Percentiles rank a stretch among this genome's conserved stretches.
These are phyloP conservation scores for Anthracocystis walkeri DNA, from an alignment of 1,284 basidiomycete genomes.

Conservation along the genomic window DNA sequence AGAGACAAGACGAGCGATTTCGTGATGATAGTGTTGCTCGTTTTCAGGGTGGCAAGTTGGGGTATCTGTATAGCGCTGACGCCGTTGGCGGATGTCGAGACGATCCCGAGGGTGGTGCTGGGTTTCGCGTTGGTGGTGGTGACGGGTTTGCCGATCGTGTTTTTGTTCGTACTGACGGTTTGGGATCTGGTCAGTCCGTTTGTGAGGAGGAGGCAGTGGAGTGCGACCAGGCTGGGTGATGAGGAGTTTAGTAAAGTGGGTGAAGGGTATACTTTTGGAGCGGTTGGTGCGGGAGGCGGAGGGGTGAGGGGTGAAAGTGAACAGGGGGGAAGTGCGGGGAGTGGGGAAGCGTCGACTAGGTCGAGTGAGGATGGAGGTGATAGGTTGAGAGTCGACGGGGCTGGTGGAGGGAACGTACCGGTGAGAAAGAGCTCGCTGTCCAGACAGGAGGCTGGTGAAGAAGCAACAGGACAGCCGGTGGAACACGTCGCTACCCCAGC, in stretches of 20 bases:
- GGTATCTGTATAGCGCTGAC: slow-evolving; percentile 63
- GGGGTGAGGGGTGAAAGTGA: not conserved
- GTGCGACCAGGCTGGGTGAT: slow-evolving; percentile 34
- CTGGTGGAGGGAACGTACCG: slow-evolving; percentile 1
- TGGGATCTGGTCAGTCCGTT: slow-evolving; percentile 59
- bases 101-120: slow-evolving; percentile 66
- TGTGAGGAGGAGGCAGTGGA: slow-evolving; percentile 45
- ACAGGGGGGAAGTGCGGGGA: slow-evolving; percentile 11
- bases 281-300: slow-evolving; percentile 4
- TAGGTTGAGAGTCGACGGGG: not conserved
- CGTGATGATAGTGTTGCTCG: slow-evolving; percentile 61
- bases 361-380: slow-evolving; percentile 15
- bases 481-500: slow-evolving; percentile 10
- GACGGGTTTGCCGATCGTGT: slow-evolving; percentile 62
- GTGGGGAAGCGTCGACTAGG: slow-evolving; percentile 10
- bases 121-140: slow-evolving; percentile 65
- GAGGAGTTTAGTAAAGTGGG: slow-evolving; percentile 22
- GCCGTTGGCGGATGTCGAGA: slow-evolving; percentile 55
- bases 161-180: slow-evolving; percentile 59
- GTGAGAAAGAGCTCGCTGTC: slow-evolving; percentile 15
- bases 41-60: slow-evolving; percentile 62
- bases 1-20: slow-evolving; percentile 61
- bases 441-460: not conserved
- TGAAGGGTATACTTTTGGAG: slow-evolving; percentile 28
- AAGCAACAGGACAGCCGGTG: slow-evolving; percentile 2